phyloP scores from a whole-genome alignment of 768 basidiomycete species.

The Paxillus ammoniavirescens region DNA sequence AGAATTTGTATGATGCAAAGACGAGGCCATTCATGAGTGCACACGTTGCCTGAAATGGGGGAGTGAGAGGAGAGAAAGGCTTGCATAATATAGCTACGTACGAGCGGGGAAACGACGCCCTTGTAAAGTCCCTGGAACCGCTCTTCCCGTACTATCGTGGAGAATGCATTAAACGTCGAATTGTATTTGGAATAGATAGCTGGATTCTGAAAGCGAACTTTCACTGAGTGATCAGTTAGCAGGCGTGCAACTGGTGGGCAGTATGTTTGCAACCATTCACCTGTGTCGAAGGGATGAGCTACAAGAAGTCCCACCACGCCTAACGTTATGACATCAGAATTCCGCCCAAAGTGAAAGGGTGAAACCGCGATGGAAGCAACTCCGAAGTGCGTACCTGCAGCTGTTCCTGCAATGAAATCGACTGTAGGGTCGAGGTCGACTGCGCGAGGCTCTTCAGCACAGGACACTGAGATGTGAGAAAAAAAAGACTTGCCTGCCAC shows the following conservation, averaged over 20 bases:
- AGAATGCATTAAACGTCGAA: slow-evolving; percentile 63
- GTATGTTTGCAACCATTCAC: slow-evolving; percentile 25
- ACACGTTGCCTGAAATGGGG: slow-evolving; percentile 50
- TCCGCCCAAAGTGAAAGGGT: background rate
- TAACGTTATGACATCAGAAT: slow-evolving; percentile 1
- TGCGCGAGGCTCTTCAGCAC: slow-evolving; percentile 6
- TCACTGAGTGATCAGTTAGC: slow-evolving; percentile 45
- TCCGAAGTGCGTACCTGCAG: slow-evolving; percentile 43
- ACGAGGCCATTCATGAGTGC: slow-evolving; percentile 84
- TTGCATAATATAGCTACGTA: slow-evolving; percentile 31
- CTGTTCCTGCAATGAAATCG: slow-evolving; percentile 79
- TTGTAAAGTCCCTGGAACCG: slow-evolving; percentile 67
- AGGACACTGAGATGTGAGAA: background rate
- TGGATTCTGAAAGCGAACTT: slow-evolving; percentile 78
- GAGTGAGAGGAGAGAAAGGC: background rate
- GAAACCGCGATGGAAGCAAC: background rate
- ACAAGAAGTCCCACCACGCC: slow-evolving; percentile 67
- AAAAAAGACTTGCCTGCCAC: slow-evolving; percentile 17
- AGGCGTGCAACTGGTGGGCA: background rate
- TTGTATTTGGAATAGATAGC: slow-evolving; percentile 53
- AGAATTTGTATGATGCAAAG: slow-evolving; percentile 80
- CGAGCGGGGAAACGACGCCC: slow-evolving; percentile 79
- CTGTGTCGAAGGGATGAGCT: slow-evolving; percentile 79
- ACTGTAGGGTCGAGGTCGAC: slow-evolving; percentile 55
- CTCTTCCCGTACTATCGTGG: slow-evolving; percentile 70